Base-by-base conservation (phyloP, 1,284 basidiomycete species). In the Neonothopanus nambi region DNA sequence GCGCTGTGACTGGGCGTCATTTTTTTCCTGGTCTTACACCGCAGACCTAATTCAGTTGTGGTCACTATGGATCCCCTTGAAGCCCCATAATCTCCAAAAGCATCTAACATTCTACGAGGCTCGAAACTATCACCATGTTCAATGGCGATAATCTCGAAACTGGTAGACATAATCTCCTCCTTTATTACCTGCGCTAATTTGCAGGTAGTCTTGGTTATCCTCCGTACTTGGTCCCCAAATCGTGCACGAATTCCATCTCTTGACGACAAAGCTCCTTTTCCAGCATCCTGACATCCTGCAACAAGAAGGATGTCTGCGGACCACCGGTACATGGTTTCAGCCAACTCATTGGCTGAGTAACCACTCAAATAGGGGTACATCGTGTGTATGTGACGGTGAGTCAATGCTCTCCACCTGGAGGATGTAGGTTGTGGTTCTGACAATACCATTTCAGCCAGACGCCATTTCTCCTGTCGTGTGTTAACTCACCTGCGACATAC, bases 381-480 rank as follows among this genome's bases (percentile, higher is more conserved):
- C 15, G 72, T 73, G 53, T 85, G 84, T 51, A 90, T 83, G 52
- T 87, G 79, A 40, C 74, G 73, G 60, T 88, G 86, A 1, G 87
- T 80, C 30, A 89, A 70, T 1, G 87, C 79, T 45, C 87, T 77
- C 87, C 87, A 89, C 62, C 84, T 81, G 0, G 85, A 81, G 3
- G 86, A 86, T 1, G 83, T 87, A 2, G 87, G 85, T 65, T 90
- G 87, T 21, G 84, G 84, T 64, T 89, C 87, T 82, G 61, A 39
- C 24, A 36, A 55, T 51, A 23, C 52, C 58, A 41, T 56, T 45
- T 30, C 36, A 56, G 21, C 28, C 24, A 55, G 56, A 48, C 33
- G 46, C 52, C 49, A 46, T 52, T 45, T 9, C n/a, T n/a, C 30
- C 30, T 33, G 9, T 8, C 39, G 24, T 33, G 13, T 20, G 38